Evolutionary conservation across 2,329 filamentous ascomycete genomes (phyloP).

Genomic region (Cytospora leucostoma): DNA sequence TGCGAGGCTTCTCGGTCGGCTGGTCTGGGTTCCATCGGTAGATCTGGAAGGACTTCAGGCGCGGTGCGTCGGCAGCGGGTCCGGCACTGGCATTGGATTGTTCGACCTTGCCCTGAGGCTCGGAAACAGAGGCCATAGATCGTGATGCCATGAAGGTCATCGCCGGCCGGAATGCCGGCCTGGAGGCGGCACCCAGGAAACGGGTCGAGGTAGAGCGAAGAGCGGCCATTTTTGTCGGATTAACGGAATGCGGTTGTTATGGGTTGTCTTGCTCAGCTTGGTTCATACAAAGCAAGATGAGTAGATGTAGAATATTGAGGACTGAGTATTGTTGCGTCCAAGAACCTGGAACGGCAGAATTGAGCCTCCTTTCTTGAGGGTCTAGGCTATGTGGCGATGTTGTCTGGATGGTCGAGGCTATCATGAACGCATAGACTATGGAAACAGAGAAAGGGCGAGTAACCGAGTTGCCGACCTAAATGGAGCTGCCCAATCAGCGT

Average conservation of each 20-base stretch:
- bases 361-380: constrained; percentile 8
- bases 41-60: constrained; percentile 94
- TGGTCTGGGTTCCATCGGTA: constrained; percentile 98
- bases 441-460: constrained; percentile 7
- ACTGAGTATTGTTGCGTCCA: neutral
- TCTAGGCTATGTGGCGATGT: constrained; percentile 21
- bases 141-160: constrained; percentile 43
- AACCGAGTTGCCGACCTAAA: constrained; percentile 17
- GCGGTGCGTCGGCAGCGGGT: constrained; percentile 63
- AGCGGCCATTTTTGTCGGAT: constrained; percentile 53
- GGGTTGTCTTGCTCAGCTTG: constrained; percentile 7
- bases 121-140: constrained; percentile 57
- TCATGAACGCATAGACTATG: constrained; percentile 7
- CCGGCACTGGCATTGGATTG: constrained; percentile 19
- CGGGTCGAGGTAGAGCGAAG: constrained; percentile 60
- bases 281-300: neutral
- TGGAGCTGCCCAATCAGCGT: constrained; percentile 10
- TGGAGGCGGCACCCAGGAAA: constrained; percentile 49
- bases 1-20: constrained; percentile 87
- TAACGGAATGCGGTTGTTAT: constrained; percentile 3
- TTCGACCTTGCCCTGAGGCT: constrained; percentile 44
- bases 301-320: neutral
- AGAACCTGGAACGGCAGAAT: constrained; percentile 4
- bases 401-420: constrained; percentile 15
- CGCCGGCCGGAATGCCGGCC: constrained; percentile 44